Conservation (phyloP, 2,329 filamentous ascomycete genomes). For the Fusarium sp. region DNA sequence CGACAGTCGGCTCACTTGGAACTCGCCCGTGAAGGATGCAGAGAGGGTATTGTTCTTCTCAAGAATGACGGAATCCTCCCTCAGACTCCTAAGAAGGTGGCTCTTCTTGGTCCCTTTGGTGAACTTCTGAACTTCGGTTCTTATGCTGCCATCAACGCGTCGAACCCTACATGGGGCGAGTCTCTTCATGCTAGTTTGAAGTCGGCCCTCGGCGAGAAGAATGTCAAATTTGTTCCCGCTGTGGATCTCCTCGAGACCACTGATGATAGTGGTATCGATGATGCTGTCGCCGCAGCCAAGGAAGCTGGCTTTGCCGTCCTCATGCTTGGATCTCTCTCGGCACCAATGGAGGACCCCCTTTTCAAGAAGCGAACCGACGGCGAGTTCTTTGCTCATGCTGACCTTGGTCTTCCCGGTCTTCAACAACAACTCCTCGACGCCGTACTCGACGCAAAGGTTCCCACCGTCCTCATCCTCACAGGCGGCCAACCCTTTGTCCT, state of each 20-base stretch:
- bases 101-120: slow-evolving; percentile 41
- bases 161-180: slow-evolving; percentile 28
- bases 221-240: slow-evolving; percentile 26
- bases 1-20: slow-evolving; percentile 14
- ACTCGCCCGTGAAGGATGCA: slow-evolving; percentile 21
- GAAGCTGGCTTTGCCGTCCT: slow-evolving; percentile 44
- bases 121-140: slow-evolving; percentile 37
- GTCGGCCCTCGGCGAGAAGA: slow-evolving; percentile 22
- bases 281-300: slow-evolving; percentile 42
- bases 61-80: slow-evolving; percentile 67
- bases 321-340: slow-evolving; percentile 44
- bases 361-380: slow-evolving; percentile 48
- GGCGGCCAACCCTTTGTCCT: slow-evolving; percentile 47
- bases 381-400: slow-evolving; percentile 46
- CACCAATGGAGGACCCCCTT: slow-evolving; percentile 35
- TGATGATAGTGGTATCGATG: slow-evolving; percentile 27
- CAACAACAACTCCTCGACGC: slow-evolving; percentile 49
- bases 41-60: slow-evolving; percentile 61
- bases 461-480: slow-evolving; percentile 44
- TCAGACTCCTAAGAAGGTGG: slow-evolving; percentile 51
- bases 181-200: slow-evolving; percentile 29
- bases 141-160: slow-evolving; percentile 32
- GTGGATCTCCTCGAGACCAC: slow-evolving; percentile 30
- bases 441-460: slow-evolving; percentile 44
- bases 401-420: slow-evolving; percentile 46